Evolutionary conservation across 2,329 filamentous ascomycete genomes (phyloP).

Genomic region (Sclerotinia borealis): DNA sequence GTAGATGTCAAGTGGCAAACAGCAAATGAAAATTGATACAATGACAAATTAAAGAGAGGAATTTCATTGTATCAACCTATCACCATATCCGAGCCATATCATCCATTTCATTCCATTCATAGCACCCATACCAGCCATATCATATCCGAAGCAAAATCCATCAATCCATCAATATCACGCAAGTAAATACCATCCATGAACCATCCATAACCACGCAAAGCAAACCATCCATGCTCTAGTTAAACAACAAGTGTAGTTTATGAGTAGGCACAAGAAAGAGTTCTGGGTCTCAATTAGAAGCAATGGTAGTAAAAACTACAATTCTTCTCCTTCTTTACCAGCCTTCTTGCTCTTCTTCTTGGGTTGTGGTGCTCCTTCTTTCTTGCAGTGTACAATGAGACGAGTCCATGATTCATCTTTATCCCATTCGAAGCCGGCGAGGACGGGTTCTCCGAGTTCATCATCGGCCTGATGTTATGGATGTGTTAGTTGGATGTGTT

Average conservation of each 20-base stretch:
- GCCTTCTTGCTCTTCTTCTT: conserved; percentile 63
- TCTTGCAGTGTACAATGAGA: conserved; percentile 79
- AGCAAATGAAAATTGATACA: too few species aligned
- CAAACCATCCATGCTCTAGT: conserved; percentile 5
- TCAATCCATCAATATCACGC: not conserved
- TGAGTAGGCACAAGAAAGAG: conserved; percentile 5
- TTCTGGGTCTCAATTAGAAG: not conserved
- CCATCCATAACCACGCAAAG: not conserved
- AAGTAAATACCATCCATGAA: not conserved
- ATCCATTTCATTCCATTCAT: not conserved
- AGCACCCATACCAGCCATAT: not conserved
- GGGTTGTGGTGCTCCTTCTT: conserved; percentile 52
- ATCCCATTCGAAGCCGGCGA: conserved; percentile 95
- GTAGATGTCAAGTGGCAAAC: too few species aligned
- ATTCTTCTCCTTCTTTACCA: conserved; percentile 37
- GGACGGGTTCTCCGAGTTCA: conserved; percentile 79
- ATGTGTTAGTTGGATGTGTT: conserved; percentile 21
- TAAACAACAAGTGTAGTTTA: conserved; percentile 4
- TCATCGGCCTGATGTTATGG: conserved; percentile 65
- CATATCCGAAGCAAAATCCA: not conserved
- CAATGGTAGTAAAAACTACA: not conserved
- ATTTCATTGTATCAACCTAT: not conserved
- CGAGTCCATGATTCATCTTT: conserved; percentile 85
- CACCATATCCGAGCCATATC: not conserved
- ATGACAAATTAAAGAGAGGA: too few species aligned